phyloP scores from a whole-genome alignment of 768 basidiomycete species.

The Termitomyces sp. region DNA sequence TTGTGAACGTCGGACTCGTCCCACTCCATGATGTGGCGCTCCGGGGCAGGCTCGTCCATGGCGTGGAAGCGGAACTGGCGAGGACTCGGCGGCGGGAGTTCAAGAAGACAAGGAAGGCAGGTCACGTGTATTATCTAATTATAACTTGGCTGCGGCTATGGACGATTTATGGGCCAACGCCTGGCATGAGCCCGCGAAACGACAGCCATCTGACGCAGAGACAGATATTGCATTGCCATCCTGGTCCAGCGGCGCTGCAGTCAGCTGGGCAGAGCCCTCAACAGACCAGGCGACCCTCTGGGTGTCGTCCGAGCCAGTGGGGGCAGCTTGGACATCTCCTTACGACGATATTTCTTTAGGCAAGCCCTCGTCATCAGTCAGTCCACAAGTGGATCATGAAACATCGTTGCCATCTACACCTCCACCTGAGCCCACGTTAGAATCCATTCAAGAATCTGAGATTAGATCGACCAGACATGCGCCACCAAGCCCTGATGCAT shows the following conservation, averaged over 20 bases:
- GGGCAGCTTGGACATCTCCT: conserved; percentile 28
- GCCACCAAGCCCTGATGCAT: conserved; percentile 44
- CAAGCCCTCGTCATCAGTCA: conserved; percentile 14
- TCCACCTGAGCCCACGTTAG: not conserved
- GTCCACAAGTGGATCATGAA: conserved; percentile 4
- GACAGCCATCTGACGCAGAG: conserved; percentile 29
- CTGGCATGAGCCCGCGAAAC: conserved; percentile 49
- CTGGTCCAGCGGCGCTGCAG: conserved; percentile 42
- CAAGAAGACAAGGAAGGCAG: not conserved
- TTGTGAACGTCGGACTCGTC: conserved; percentile 71
- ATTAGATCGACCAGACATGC: conserved; percentile 6
- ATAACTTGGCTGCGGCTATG: conserved; percentile 30
- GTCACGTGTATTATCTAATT: conserved; percentile 9
- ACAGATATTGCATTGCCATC: conserved; percentile 53
- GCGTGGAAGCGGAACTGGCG: not conserved
- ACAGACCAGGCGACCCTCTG: conserved; percentile 34
- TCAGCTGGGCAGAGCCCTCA: conserved; percentile 46
- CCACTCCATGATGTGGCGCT: conserved; percentile 55
- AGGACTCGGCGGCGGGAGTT: not conserved
- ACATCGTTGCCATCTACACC: not conserved
- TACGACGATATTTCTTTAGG: conserved; percentile 36
- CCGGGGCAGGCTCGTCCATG: conserved; percentile 31
- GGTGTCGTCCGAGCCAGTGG: conserved; percentile 20
- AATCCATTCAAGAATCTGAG: not conserved
- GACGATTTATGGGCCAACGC: conserved; percentile 76